A percentile compares a stretch with the other conserved stretches of the same genome.
phyloP scores from a whole-genome alignment of 768 basidiomycete genomes.

The Xanthoconium purpureum region DNA sequence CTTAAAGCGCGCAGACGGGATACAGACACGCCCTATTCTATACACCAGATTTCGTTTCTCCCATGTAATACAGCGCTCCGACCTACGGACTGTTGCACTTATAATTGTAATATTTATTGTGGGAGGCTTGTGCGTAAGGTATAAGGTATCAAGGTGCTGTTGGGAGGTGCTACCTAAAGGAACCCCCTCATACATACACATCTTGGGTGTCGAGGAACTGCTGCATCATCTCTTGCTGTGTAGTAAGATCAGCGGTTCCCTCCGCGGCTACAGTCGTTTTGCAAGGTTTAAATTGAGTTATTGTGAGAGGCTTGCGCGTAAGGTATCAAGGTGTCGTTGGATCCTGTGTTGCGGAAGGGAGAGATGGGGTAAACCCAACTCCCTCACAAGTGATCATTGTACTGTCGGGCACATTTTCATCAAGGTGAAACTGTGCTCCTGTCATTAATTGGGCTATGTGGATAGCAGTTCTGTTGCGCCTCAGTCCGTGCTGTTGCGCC shows the following conservation, averaged over 20 bases:
- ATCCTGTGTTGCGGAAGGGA: background rate
- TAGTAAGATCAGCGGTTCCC: no score
- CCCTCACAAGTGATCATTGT: slow-evolving; percentile 60
- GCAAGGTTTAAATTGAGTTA: no score
- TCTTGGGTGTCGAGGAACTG: no score
- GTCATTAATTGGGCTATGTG: slow-evolving; percentile 70
- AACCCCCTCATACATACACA: no score
- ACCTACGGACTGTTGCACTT: slow-evolving; percentile 9
- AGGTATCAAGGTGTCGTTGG: background rate
- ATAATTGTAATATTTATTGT: slow-evolving; percentile 25
- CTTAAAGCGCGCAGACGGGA: background rate
- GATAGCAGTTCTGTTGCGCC: slow-evolving; percentile 54
- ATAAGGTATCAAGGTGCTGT: background rate
- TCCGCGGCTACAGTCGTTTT: no score
- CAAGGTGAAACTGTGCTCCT: slow-evolving; percentile 57
- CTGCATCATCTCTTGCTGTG: no score
- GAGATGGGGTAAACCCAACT: slow-evolving; percentile 48
- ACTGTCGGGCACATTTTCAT: slow-evolving; percentile 40
- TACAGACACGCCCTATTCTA: slow-evolving; percentile 15
- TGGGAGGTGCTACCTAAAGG: no score
- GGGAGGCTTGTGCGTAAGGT: background rate
- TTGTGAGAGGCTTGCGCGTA: background rate
- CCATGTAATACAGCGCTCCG: slow-evolving; percentile 23
- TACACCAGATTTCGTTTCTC: slow-evolving; percentile 12
- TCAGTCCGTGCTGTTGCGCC: background rate